These are phyloP conservation scores for Caulochytrium protostelioides DNA, from an alignment of 371 early-diverging fungal genomes.

Conservation along the genomic window DNA sequence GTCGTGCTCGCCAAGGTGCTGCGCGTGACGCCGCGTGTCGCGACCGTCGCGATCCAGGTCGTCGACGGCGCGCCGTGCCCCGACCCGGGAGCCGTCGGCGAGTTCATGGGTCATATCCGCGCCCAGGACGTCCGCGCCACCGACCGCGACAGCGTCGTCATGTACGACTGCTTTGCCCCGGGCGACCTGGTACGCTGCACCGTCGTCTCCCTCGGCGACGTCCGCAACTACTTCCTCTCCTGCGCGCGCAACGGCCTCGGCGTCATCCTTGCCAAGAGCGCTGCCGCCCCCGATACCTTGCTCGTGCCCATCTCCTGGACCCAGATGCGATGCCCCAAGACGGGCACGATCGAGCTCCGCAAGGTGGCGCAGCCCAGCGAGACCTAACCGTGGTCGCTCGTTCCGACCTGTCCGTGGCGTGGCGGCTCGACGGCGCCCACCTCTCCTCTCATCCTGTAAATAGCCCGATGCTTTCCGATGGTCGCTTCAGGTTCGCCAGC, in stretches of 20 bases:
- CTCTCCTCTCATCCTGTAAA: too few relatives aligned
- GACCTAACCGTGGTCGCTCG: too few relatives aligned
- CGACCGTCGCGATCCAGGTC: conserved; percentile 69
- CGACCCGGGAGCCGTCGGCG: too few relatives aligned
- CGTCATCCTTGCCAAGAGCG: conserved; percentile 78
- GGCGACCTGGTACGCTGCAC: conserved; percentile 57
- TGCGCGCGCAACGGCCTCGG: conserved; percentile 85
- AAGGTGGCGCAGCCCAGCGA: too few relatives aligned
- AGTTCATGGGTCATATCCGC: conserved; percentile 74
- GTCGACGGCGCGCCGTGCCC: conserved; percentile 60
- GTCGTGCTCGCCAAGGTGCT: conserved; percentile 67
- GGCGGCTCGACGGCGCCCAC: too few relatives aligned
- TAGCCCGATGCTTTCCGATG: too few relatives aligned
- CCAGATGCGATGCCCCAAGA: too few relatives aligned
- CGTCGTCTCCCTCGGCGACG: conserved; percentile 73
- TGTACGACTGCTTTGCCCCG: conserved; percentile 71
- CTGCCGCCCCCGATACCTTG: too few relatives aligned
- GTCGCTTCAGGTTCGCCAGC: too few relatives aligned
- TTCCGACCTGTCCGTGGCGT: too few relatives aligned
- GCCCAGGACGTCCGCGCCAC: conserved; percentile 81
- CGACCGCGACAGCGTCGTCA: conserved; percentile 80
- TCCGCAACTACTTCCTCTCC: conserved; percentile 65
- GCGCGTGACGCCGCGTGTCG: conserved; percentile 61
- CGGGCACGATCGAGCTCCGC: too few relatives aligned
- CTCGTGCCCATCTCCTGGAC: too few relatives aligned